These are phyloP conservation scores for Hamigera avellanea DNA, from an alignment of 495 filamentous ascomycete species.

Conservation along the genomic window DNA sequence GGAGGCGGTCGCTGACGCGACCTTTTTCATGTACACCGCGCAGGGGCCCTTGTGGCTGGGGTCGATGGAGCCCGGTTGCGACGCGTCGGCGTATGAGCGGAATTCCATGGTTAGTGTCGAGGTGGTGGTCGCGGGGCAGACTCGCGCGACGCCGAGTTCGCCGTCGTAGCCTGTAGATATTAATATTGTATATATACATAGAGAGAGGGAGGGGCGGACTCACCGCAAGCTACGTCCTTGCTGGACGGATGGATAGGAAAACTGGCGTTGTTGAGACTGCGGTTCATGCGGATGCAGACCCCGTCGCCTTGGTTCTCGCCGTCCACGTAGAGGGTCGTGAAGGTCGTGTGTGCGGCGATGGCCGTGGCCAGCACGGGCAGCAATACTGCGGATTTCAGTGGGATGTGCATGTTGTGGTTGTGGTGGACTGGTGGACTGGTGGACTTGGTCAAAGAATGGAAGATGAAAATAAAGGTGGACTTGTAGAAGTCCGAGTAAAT, in stretches of 20 bases:
- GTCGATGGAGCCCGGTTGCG: conserved; percentile 44
- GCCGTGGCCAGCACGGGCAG: conserved; percentile 4
- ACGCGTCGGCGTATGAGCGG: conserved; percentile 46
- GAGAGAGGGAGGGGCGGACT: conserved; percentile 9
- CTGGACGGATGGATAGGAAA: conserved; percentile 35
- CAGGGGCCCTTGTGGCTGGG: conserved; percentile 56
- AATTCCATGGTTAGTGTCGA: conserved; percentile 51
- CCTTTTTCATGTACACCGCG: conserved; percentile 61
- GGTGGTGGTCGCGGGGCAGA: conserved; percentile 41
- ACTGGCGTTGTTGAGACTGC: conserved; percentile 33
- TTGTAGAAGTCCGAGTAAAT: too few species aligned
- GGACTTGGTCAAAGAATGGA: too few species aligned
- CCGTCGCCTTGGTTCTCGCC: conserved; percentile 55
- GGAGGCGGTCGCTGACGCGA: conserved; percentile 29
- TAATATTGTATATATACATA: neutral
- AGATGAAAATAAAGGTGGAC: too few species aligned
- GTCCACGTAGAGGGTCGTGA: conserved; percentile 56
- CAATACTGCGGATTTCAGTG: neutral
- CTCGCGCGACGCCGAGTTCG: conserved; percentile 40
- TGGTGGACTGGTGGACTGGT: too few species aligned
- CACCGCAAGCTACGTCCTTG: conserved; percentile 63
- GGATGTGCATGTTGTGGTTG: neutral
- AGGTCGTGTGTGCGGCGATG: conserved; percentile 46
- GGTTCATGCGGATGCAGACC: conserved; percentile 56
- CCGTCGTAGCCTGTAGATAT: conserved; percentile 41